Evolutionary conservation across 2,329 filamentous ascomycete species (phyloP).

Genomic region (Epichloe elymi): DNA sequence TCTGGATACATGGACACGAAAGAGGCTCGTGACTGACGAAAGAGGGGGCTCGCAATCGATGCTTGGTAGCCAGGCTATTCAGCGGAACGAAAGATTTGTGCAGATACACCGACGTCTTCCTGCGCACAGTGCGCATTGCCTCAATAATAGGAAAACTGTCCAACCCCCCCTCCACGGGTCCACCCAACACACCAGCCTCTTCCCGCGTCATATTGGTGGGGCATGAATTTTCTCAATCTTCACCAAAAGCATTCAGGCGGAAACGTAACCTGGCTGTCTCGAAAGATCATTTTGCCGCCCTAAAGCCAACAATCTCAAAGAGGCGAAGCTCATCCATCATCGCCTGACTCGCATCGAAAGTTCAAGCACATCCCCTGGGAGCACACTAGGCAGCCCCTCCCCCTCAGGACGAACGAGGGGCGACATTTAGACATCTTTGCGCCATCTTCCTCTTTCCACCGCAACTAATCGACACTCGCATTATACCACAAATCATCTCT

Average conservation of each 20-base stretch:
- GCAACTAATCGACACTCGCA: background rate
- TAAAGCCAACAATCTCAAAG: background rate
- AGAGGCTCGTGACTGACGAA: too few species aligned
- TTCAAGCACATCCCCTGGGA: background rate
- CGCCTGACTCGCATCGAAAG: background rate
- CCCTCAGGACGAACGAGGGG: slow-evolving; percentile 1
- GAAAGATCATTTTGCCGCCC: slow-evolving; percentile 1
- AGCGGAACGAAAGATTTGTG: too few species aligned
- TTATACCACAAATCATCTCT: background rate
- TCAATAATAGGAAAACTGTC: background rate
- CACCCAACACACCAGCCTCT: slow-evolving; percentile 6
- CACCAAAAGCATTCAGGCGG: slow-evolving; percentile 9
- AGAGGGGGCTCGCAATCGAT: too few species aligned
- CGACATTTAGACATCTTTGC: background rate
- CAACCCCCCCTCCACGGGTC: slow-evolving; percentile 4
- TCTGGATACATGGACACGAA: too few species aligned
- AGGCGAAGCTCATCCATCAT: background rate
- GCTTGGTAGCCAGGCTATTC: too few species aligned
- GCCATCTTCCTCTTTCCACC: background rate
- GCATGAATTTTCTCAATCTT: slow-evolving; percentile 27
- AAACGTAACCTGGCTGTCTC: slow-evolving; percentile 3
- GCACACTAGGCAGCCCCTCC: background rate
- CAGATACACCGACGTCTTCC: background rate
- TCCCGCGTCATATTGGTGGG: slow-evolving; percentile 26
- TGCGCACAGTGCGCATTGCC: slow-evolving; percentile 1